Evolutionary conservation across 148 eudicot species (phyloP).

Genomic region (Camellia japonica): DNA sequence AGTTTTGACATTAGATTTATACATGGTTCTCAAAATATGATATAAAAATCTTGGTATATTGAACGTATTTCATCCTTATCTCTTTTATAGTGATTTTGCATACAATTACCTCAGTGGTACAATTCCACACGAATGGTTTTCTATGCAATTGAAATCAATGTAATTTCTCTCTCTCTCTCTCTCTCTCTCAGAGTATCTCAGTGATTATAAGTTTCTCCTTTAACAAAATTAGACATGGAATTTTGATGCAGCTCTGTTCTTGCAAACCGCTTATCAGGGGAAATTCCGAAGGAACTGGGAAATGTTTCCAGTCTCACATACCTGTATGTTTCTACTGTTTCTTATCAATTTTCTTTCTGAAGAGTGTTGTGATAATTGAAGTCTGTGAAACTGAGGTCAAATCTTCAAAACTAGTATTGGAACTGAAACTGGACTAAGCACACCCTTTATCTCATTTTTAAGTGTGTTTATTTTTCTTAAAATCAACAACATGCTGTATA

Average conservation of each 20-base stretch:
- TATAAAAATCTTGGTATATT: conserved; percentile 7
- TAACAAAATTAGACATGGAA: conserved; percentile 13
- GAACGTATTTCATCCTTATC: neutral
- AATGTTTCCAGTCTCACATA: conserved; percentile 54
- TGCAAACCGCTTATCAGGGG: conserved; percentile 66
- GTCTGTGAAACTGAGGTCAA: neutral
- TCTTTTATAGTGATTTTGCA: conserved; percentile 59
- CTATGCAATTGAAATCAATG: conserved; percentile 48
- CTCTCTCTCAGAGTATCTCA: conserved; percentile 1
- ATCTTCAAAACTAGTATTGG: neutral
- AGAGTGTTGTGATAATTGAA: neutral
- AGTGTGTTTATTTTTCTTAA: neutral
- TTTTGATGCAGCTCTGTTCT: conserved; percentile 61
- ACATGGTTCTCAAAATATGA: neutral
- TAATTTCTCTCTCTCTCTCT: conserved; percentile 18
- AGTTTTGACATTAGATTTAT: neutral
- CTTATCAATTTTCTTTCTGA: neutral
- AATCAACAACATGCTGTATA: neutral
- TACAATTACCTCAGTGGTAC: conserved; percentile 68
- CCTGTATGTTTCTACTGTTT: conserved; percentile 41
- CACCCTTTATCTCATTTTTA: neutral
- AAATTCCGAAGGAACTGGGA: conserved; percentile 58
- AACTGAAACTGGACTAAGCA: conserved; percentile 7
- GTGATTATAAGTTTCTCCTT: neutral
- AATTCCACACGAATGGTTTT: conserved; percentile 67